phyloP scores from a whole-genome alignment of 2,329 filamentous ascomycete genomes.

The Xylaria polymorpha region DNA sequence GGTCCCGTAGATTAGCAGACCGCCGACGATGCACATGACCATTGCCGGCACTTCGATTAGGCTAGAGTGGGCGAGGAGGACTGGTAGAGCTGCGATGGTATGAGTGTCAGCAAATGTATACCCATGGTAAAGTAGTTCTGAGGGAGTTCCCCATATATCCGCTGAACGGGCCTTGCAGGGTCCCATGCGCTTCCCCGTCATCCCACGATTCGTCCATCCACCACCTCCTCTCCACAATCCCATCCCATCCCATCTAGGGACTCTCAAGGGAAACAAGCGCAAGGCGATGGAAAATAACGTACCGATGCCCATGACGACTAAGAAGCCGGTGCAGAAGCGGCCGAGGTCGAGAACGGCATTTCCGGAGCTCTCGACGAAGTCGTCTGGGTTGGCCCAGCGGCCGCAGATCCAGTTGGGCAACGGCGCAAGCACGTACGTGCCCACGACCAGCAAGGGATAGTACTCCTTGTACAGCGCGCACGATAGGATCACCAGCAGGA shows the following conservation, averaged over 20 bases:
- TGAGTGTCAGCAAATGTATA: conserved; percentile 23
- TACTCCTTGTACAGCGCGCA: conserved; percentile 96
- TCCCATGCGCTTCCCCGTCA: not conserved
- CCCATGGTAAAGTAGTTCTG: not conserved
- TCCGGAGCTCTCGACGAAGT: conserved; percentile 88
- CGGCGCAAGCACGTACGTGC: conserved; percentile 92
- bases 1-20: conserved; percentile 94
- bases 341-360: conserved; percentile 92
- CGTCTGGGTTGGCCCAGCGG: conserved; percentile 89
- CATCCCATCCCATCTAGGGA: not conserved
- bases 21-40: conserved; percentile 94
- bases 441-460: conserved; percentile 94
- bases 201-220: not conserved
- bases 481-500: conserved; percentile 98
- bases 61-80: conserved; percentile 86
- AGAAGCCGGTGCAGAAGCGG: conserved; percentile 91
- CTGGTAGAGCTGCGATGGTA: conserved; percentile 77
- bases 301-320: conserved; percentile 98
- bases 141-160: conserved; percentile 33
- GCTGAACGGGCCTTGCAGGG: not conserved
- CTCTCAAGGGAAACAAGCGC: not conserved
- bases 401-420: conserved; percentile 96
- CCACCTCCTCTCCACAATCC: too few relatives aligned
- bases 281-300: conserved; percentile 55
- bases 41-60: conserved; percentile 87